Conservation (phyloP, 805 yeast species). For the Kockiozyma suomiensis region DNA sequence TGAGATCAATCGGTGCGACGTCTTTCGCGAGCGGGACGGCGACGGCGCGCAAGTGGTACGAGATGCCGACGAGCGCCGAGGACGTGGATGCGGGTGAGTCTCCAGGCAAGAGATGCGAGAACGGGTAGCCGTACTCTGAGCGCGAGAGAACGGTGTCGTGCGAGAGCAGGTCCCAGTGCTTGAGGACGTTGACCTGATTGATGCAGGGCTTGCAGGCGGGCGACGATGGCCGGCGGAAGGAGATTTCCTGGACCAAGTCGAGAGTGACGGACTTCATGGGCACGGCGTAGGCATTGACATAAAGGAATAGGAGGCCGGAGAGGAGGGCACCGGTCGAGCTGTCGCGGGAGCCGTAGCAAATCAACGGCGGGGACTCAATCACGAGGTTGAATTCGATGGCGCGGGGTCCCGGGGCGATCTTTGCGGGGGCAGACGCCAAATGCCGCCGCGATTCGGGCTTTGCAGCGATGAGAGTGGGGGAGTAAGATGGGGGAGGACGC, state of each 20-base stretch:
- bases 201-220: slow-evolving; percentile 63
- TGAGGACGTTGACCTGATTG: slow-evolving; percentile 60
- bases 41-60: slow-evolving; percentile 73
- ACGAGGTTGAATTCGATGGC: slow-evolving; percentile 57
- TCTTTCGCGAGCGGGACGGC: slow-evolving; percentile 37
- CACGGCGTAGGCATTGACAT: slow-evolving; percentile 48
- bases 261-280: slow-evolving; percentile 62
- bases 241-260: slow-evolving; percentile 70
- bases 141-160: slow-evolving; percentile 58
- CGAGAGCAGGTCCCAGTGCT: slow-evolving; percentile 83
- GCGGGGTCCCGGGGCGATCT: slow-evolving; percentile 6
- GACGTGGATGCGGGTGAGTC: slow-evolving; percentile 74
- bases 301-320: slow-evolving; percentile 73
- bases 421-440: neutral
- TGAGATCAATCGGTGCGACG: slow-evolving; percentile 45
- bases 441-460: neutral
- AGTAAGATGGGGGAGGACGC: slow-evolving; percentile 19
- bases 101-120: slow-evolving; percentile 87
- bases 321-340: slow-evolving; percentile 86
- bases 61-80: slow-evolving; percentile 63
- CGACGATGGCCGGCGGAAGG: slow-evolving; percentile 65
- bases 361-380: slow-evolving; percentile 89
- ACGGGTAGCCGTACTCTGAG: slow-evolving; percentile 87
- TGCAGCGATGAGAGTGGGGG: slow-evolving; percentile 7
- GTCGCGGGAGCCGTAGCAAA: slow-evolving; percentile 74